Evolutionary conservation across 441 rosid species (phyloP), one percentile per base, ranked within the genome.

Genomic region (Adansonia madagascariensis): DNA sequence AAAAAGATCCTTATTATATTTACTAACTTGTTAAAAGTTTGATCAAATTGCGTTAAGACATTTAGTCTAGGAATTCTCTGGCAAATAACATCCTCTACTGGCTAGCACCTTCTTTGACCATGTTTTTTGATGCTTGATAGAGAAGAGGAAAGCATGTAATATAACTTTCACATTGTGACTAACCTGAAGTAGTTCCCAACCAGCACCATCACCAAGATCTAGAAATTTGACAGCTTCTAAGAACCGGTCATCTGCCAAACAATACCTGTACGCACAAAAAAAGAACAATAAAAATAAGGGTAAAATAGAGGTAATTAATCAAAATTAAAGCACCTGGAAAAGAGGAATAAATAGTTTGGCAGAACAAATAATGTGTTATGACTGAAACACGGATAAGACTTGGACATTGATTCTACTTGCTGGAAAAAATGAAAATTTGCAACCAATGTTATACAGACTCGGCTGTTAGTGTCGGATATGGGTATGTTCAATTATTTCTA

Each of bases 161-260:
- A 39, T 18, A 17, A 59, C 22, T n/a, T 31, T 8, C 24, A 76
- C 14, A 71, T 8, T 66, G 57, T n/a, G 62, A n/a, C 77, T 65
- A 75, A 94, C 98, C 98, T 94, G 93, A 65, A 93, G 97, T 75
- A 94, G 86, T 79, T 94, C 89, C 97, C 97, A 92, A 73, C 97
- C 97, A 81, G 98, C 94, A 77, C 85, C 83, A 77, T 87, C 89
- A 44, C 89, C 93, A 49, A 89, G 80, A 88, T 94, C 98, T 75
- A 94, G 87, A 84, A 94, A 94, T 81, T 85, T 89, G 69, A 94
- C 95, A 67, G 97, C 97, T 84, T 91, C 95, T 79, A 84, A 84
- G 44, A 90, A 83, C 56, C 90, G 91, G 65, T 94, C 97, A 86
- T 94, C 98, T 0, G 94, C 98, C 80, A 90, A 79, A 85, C 98